phyloP scores from a whole-genome alignment of 129 eudicot species.

The Artemisia tridentata region DNA sequence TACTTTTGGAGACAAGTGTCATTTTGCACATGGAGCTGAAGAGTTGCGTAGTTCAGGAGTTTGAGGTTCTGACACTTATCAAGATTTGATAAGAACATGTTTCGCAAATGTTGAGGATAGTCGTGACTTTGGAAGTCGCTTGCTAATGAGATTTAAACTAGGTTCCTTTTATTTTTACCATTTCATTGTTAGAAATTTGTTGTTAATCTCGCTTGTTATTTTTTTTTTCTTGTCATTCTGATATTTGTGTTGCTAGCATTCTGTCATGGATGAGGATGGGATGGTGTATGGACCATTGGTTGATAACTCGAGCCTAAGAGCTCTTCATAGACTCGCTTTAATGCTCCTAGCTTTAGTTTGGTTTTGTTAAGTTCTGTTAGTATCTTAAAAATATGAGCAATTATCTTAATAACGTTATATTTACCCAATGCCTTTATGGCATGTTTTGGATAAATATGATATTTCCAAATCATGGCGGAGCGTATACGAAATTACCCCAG shows the following conservation, averaged over 20 bases:
- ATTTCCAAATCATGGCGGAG: too few relatives aligned
- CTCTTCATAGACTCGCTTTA: too few relatives aligned
- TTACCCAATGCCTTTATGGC: too few relatives aligned
- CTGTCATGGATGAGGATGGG: constrained; percentile 1
- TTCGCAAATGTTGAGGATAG: constrained; percentile 30
- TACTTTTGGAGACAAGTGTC: constrained; percentile 91
- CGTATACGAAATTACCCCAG: too few relatives aligned
- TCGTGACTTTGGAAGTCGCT: constrained; percentile 6
- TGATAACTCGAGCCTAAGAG: too few relatives aligned
- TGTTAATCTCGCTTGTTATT: not conserved
- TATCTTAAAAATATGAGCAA: too few relatives aligned
- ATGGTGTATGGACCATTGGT: not conserved
- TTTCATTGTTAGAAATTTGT: constrained; percentile 29
- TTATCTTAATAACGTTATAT: too few relatives aligned
- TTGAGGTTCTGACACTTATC: constrained; percentile 23
- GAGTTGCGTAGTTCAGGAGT: constrained; percentile 60
- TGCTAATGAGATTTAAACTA: constrained; percentile 12
- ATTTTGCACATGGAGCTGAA: constrained; percentile 86
- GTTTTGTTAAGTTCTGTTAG: too few relatives aligned
- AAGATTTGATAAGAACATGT: constrained; percentile 24
- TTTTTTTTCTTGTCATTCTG: not conserved
- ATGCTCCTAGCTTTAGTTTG: too few relatives aligned
- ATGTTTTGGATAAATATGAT: too few relatives aligned
- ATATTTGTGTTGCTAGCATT: not conserved
- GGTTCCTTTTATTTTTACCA: not conserved